phyloP scores from a whole-genome alignment of 768 basidiomycete species.

The Lactifluus echinatus region DNA sequence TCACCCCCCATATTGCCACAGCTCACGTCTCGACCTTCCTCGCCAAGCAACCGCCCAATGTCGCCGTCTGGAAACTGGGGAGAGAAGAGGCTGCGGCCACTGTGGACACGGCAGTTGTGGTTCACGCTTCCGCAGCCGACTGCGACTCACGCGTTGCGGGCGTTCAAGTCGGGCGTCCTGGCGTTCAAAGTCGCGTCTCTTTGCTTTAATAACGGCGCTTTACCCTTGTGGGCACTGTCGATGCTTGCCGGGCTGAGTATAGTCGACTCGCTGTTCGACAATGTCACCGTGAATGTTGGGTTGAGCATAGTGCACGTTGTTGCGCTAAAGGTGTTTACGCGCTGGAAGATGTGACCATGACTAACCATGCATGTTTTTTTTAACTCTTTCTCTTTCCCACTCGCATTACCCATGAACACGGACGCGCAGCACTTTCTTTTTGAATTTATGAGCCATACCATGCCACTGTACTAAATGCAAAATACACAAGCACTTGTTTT shows the following conservation, averaged over 20 bases:
- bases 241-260: constrained; percentile 32
- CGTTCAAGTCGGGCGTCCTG: constrained; percentile 21
- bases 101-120: not conserved
- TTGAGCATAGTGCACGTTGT: constrained; percentile 35
- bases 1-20: not conserved
- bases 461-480: not conserved
- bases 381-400: not conserved
- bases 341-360: not conserved
- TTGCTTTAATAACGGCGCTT: constrained; percentile 21
- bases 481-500: not conserved
- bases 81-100: not conserved
- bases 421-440: not conserved
- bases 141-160: not conserved
- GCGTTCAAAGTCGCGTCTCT: constrained; percentile 23
- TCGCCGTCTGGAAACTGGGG: not conserved
- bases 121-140: not conserved
- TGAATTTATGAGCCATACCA: not conserved
- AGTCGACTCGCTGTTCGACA: constrained; percentile 39
- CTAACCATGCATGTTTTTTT: not conserved
- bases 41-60: not conserved
- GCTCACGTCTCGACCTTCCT: constrained; percentile 17
- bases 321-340: constrained; percentile 1
- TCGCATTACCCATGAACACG: not conserved
- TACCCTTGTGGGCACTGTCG: constrained; percentile 24
- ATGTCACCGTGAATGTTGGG: constrained; percentile 29